Conservation (phyloP, 495 filamentous ascomycete genomes). For the Daldinia vernicosa region DNA sequence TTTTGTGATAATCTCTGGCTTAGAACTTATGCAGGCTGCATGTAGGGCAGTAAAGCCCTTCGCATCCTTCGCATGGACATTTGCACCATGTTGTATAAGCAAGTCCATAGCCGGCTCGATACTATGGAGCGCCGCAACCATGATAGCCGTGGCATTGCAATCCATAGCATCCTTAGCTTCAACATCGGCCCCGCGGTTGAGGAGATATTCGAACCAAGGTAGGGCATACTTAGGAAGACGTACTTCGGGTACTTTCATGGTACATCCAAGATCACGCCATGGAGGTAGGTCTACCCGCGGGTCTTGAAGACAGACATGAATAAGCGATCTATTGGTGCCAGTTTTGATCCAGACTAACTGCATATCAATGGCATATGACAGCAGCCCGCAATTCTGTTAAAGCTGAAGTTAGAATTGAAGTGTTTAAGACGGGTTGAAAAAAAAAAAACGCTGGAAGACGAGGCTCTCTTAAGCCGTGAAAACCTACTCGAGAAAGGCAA, state of each 20-base stretch:
- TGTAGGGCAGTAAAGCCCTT: conserved; percentile 15
- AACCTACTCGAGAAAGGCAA: not conserved
- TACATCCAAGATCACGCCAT: conserved; percentile 2
- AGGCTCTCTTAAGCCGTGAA: not conserved
- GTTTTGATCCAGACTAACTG: not conserved
- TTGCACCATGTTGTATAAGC: conserved; percentile 10
- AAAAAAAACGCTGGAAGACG: not conserved
- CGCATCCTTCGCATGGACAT: conserved; percentile 11
- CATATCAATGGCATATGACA: conserved; percentile 13
- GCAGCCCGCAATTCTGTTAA: conserved; percentile 1
- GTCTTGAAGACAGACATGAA: conserved; percentile 14
- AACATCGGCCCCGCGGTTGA: not conserved
- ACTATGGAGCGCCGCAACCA: conserved; percentile 7
- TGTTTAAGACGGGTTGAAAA: not conserved
- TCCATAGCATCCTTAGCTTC: conserved; percentile 1
- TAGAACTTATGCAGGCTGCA: conserved; percentile 6
- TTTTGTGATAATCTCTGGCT: not conserved
- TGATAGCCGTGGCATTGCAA: not conserved
- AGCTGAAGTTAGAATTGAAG: not conserved
- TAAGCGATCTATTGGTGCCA: not conserved
- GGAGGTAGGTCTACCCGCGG: not conserved
- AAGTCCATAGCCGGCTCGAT: not conserved
- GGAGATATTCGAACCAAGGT: not conserved
- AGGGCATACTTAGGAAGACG: not conserved
- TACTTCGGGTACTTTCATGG: not conserved